Percentiles rank a stretch among this genome's conserved stretches.
phyloP scores from a whole-genome alignment of 139 green algal genomes.

The Dunaliella primolecta region DNA sequence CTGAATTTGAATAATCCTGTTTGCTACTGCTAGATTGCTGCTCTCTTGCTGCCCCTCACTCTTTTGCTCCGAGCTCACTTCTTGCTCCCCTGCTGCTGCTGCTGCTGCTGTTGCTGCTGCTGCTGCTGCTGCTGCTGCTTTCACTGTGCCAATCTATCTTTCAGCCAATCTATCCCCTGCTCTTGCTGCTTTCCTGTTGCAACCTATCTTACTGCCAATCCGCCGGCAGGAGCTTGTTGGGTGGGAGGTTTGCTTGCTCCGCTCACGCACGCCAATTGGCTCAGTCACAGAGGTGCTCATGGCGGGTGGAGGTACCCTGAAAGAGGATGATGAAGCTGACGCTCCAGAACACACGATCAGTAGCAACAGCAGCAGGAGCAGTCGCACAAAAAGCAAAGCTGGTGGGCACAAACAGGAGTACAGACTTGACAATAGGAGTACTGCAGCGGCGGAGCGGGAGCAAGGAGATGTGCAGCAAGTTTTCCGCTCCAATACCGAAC shows the following conservation, averaged over 20 bases:
- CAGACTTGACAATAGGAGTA: no score
- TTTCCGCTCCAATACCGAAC: neutral
- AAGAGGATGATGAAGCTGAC: neutral
- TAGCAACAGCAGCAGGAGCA: conserved; percentile 22
- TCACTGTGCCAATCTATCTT: neutral
- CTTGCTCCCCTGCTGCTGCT: no score
- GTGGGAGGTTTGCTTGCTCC: neutral
- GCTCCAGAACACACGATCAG: conserved; percentile 1
- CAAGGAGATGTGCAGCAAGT: conserved; percentile 10
- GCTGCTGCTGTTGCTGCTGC: no score
- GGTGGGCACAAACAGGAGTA: conserved; percentile 14
- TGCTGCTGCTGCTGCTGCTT: no score
- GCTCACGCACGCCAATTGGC: neutral
- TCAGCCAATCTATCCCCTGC: no score
- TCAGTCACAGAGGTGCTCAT: neutral
- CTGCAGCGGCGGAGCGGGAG: conserved; percentile 13
- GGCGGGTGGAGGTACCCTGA: neutral
- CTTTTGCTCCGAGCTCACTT: no score
- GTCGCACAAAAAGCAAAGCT: conserved; percentile 12
- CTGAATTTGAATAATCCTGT: no score
- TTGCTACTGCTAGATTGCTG: no score
- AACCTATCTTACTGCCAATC: neutral
- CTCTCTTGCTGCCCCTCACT: no score
- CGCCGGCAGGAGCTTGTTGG: neutral
- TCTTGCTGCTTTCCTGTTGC: neutral